Evolutionary conservation across 1,284 basidiomycete genomes (phyloP).

Genomic region (Marasmius oreades): DNA sequence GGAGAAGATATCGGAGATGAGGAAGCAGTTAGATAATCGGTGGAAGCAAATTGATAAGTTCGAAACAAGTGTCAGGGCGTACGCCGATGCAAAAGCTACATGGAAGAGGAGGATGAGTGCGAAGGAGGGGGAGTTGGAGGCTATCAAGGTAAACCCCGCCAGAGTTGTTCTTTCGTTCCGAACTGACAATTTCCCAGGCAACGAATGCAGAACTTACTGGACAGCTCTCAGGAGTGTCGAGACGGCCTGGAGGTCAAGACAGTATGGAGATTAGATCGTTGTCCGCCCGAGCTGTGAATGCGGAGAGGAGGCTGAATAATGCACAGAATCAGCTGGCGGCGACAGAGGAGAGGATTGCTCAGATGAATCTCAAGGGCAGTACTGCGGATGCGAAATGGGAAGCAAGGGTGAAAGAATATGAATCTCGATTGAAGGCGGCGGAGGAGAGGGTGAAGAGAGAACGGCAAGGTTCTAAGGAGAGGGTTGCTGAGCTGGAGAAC

Average conservation of each 20-base stretch:
- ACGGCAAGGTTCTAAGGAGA: slow-evolving; percentile 91
- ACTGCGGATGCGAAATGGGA: slow-evolving; percentile 87
- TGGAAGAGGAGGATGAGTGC: slow-evolving; percentile 83
- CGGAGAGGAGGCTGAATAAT: slow-evolving; percentile 79
- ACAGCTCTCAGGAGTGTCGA: slow-evolving; percentile 61
- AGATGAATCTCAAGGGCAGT: slow-evolving; percentile 66
- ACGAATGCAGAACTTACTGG: slow-evolving; percentile 75
- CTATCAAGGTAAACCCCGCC: slow-evolving; percentile 58
- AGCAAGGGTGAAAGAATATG: slow-evolving; percentile 88
- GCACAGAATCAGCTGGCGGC: slow-evolving; percentile 80
- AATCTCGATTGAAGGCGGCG: slow-evolving; percentile 76
- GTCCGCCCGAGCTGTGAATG: slow-evolving; percentile 69
- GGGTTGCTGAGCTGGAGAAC: slow-evolving; percentile 64
- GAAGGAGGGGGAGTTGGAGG: slow-evolving; percentile 90
- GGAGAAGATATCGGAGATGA: slow-evolving; percentile 77
- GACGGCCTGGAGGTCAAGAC: slow-evolving; percentile 65
- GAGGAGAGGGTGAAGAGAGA: slow-evolving; percentile 96
- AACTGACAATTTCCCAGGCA: slow-evolving; percentile 36
- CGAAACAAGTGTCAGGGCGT: slow-evolving; percentile 82
- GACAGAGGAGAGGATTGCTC: slow-evolving; percentile 80
- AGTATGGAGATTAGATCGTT: slow-evolving; percentile 71
- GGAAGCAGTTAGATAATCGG: slow-evolving; percentile 83
- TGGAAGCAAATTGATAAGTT: slow-evolving; percentile 95
- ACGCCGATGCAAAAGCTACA: slow-evolving; percentile 78
- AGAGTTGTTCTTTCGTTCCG: not conserved